Evolutionary conservation across 495 filamentous ascomycete genomes (phyloP), one percentile per base, ranked within the genome.

Genomic region (Podospora comata): DNA sequence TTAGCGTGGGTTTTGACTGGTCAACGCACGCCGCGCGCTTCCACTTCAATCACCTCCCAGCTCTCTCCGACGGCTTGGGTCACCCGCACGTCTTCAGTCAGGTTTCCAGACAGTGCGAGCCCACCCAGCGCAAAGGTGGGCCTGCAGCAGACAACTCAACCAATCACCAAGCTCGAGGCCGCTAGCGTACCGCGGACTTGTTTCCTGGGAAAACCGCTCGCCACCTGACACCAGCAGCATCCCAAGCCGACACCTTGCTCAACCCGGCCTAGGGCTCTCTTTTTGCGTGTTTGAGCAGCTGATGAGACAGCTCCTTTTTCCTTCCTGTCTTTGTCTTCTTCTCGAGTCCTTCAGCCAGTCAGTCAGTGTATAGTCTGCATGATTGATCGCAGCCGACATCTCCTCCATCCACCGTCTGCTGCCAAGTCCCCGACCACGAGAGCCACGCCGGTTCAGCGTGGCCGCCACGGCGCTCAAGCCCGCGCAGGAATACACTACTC

Each of bases 21-120:
- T 23, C 23, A 23, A 48, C 39, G 9, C 4, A 48, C 39, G 39
- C 39, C 39, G 39, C 39, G 39, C 39, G 39, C 39, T 48, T 48
- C 39, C 39, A 18, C 39, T 48, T 48, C 15, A 5, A 48, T 48
- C 39, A 48, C 39, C 39, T 23, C 23, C 23, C 23, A 23, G 23
- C 1, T 23, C 34, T 64, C 60, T 60, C 70, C 70, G 70, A 69
- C 59, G 60, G 61, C 66, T 67, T 72, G 70, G 70, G 70, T 72
- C 70, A 60, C 64, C 67, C 60, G 44, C 64, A 60, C 48, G 57
- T 30, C 20, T 62, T 61, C 20, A 16, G 58, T 4, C 18, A 39
- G 26, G 65, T 32, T 16, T 39, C 53, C 48, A 60, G 19, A 65
- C 34, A 65, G 39, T 65, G 39, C 20, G 48, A 65, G 55, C 11